Base-by-base conservation (phyloP, 805 yeast genomes). In the Hanseniaspora lachancei region DNA sequence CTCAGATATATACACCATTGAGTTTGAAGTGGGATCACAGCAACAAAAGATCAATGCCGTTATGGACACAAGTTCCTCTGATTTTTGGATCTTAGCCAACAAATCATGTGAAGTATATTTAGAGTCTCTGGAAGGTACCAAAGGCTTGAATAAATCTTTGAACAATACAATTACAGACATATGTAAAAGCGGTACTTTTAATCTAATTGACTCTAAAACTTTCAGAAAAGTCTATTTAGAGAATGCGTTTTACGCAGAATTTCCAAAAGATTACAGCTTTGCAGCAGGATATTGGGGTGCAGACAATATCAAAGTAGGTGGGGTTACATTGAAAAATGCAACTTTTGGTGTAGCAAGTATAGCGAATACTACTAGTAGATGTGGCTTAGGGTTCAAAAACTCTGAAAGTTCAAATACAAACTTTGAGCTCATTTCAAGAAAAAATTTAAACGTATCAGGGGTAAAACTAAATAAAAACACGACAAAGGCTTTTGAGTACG, bases 21-120 rank as follows among this genome's bases (percentile, higher is more conserved):
- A 46, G n/a, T 32, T 46, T 32, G 32, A 29, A 16, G 35, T 46
- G 32, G 49, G 49, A 12, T 46, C 49, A 1, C 12, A 34, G 6
- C 23, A 72, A 0, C 82, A 82, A 61, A 65, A 70, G n/a, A 70
- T 82, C 6, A 71, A 70, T 10, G 79, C 83, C 10, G 65, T 81
- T 38, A 63, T 84, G 18, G 93, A 84, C 62, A 84, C 89, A 0
- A 91, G 89, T 2, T 82, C 89, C 4, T 46, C 49, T 20, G 49
- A 46, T 20, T 46, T 46, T 10, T 46, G 49, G 49, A 23, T 46
- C 34, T 46, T 46, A 34, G 49, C 32, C 18, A 27, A 41, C 10
- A 23, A 23, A 13, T 24, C 44, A 15, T 41, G 44, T n/a, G 24
- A 21, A 12, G 1, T 27, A 5, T 41, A 41, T 16, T 2, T 23